Evolutionary conservation across 306 rosid genomes (phyloP).

Genomic region (Inga laurina): DNA sequence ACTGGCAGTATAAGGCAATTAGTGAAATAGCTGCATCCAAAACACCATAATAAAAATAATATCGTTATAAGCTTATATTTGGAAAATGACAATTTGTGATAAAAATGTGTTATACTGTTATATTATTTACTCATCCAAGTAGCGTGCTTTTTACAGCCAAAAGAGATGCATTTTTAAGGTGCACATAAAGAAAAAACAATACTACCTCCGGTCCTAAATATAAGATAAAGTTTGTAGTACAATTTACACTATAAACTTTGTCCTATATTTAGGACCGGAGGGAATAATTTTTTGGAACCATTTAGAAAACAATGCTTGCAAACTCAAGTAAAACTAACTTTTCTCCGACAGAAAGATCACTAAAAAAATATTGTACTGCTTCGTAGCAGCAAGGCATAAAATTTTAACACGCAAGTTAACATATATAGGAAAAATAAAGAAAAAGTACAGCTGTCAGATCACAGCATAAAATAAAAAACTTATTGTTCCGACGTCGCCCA

Average conservation of each 20-base stretch:
- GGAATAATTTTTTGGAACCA: slow-evolving; percentile 28
- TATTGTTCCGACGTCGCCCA: slow-evolving; percentile 97
- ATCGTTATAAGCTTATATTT: slow-evolving; percentile 1
- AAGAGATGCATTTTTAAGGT: slow-evolving; percentile 4
- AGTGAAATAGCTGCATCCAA: slow-evolving; percentile 81
- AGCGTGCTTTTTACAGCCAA: background rate
- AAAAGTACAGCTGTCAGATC: background rate
- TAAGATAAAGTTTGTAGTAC: no score
- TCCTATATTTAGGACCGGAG: no score
- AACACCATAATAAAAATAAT: slow-evolving; percentile 40
- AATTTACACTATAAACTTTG: no score
- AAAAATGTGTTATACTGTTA: slow-evolving; percentile 1
- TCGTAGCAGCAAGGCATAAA: background rate
- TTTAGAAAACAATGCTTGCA: background rate
- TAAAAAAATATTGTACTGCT: slow-evolving; percentile 4
- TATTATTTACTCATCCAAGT: slow-evolving; percentile 8
- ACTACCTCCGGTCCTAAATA: no score
- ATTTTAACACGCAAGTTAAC: background rate
- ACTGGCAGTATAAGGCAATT: slow-evolving; percentile 86
- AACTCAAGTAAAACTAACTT: slow-evolving; percentile 17
- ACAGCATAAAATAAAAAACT: slow-evolving; percentile 43
- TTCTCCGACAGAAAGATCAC: slow-evolving; percentile 9
- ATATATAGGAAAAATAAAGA: background rate
- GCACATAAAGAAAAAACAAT: background rate
- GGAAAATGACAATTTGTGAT: background rate